Conservation (phyloP, 208 protist genomes). For the Endotrypanum monterogeii region DNA sequence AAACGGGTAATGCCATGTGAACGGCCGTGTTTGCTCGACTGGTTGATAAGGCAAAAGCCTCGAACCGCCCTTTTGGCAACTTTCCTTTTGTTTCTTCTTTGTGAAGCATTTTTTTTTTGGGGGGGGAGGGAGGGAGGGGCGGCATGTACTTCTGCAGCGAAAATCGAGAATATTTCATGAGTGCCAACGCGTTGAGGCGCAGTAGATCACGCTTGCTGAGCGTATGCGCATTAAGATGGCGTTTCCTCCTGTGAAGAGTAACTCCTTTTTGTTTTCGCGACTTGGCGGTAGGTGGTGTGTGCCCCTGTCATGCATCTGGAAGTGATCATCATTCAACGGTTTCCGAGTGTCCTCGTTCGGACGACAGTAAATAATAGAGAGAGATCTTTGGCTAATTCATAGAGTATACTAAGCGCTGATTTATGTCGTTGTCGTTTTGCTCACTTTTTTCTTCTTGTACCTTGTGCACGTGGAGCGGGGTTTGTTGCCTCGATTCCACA, state of each 20-base stretch:
- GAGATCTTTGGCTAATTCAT: not conserved
- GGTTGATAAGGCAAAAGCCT: too few species aligned
- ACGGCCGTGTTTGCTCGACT: not conserved
- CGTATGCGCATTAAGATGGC: too few species aligned
- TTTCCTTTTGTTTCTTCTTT: not conserved
- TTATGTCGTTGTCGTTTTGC: not conserved
- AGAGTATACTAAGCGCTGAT: conserved; percentile 12
- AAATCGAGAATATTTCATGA: not conserved
- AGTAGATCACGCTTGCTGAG: not conserved
- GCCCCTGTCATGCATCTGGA: not conserved
- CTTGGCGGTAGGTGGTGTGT: not conserved
- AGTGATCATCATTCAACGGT: not conserved
- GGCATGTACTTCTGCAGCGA: not conserved
- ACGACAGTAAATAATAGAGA: not conserved
- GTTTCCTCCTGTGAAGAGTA: too few species aligned
- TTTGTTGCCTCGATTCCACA: not conserved
- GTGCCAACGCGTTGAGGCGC: not conserved
- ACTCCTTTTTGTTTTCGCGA: not conserved
- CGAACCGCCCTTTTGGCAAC: not conserved
- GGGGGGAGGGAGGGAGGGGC: too few species aligned
- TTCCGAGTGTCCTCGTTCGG: not conserved
- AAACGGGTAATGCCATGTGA: not conserved
- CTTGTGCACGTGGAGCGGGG: not conserved
- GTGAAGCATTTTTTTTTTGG: too few species aligned
- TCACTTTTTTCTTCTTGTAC: not conserved